Evolutionary conservation across 1,284 basidiomycete species (phyloP), one percentile per base, ranked within the genome.

Genomic region (Moesziomyces sp.): DNA sequence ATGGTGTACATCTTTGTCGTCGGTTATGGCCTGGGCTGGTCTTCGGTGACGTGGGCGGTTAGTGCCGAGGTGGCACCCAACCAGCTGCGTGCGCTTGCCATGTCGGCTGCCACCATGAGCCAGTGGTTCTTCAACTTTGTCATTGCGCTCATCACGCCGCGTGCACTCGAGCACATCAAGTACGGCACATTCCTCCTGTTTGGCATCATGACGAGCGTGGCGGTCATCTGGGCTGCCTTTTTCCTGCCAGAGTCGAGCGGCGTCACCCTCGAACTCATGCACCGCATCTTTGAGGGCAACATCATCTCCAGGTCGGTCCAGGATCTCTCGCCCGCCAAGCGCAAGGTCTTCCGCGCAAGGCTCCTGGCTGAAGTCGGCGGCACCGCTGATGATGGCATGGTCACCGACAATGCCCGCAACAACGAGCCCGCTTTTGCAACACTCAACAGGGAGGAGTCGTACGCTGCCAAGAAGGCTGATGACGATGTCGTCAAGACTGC

Each of bases 41-140:
- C 59, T n/a, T 70, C 67, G 16, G 59, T 65, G 44, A 58, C 75
- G 0, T 77, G 72, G 72, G 70, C 80, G 3, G 79, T 76, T 19
- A 73, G 70, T 53, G 73, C 79, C 33, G 81, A 83, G 59, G 75
- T 78, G n/a, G 78, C 79, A 13, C 81, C 81, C 9, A 83, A 83
- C 58, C 81, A 81, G 57, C 61, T 83, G 5, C 79, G 81, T 28
- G 74, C 80, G n/a, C 64, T 83, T 2, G 78, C 78, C 48, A 83
- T 83, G 81, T 49, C 66, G 5, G 45, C 60, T 13, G 81, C 72
- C 1, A 69, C 72, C 18, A 68, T 68, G 65, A 54, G 49, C 38
- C 75, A 77, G 61, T 77, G 75, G 75, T 59, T 73, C 52, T 80
- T 77, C 73, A 81, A 83, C 62, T 79, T 81, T 46, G 76, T 76